Evolutionary conservation across 768 basidiomycete species (phyloP), one percentile per base, ranked within the genome.

Genomic region (Candolleomyces aberdarensis): DNA sequence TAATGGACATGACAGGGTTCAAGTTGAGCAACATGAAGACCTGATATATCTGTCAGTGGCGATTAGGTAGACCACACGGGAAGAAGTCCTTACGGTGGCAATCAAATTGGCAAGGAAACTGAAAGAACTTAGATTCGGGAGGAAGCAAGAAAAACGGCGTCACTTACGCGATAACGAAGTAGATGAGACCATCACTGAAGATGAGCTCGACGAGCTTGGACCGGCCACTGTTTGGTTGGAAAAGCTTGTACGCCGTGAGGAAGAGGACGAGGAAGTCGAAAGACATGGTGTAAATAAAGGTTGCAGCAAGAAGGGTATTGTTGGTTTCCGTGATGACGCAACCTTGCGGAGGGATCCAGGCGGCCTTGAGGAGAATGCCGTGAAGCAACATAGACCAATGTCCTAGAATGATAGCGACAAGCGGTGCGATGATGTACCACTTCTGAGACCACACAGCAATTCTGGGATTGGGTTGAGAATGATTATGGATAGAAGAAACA

Each of bases 321-420:
- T 86, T 74, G 6, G 87, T 88, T 31, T 79, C 73, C 11, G 78
- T 81, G 64, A 90, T 89, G 31, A 75, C 75, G 65, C 88, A 90
- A 32, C 84, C 78, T 36, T 69, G 62, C 5, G 73, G 77, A 0
- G 75, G 72, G 11, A 80, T 64, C 84, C 85, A 90, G 1, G 61
- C 72, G 0, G 88, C 87, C 58, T 83, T 83, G 36, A 90, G 74
- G 29, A 88, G 76, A 41, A 87, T 70, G 87, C 88, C 88, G 66
- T 87, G 87, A 32, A 90, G 73, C 31, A 89, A 76, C 46, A 90
- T 76, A 3, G 86, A 86, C 88, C 87, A 90, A 67, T 90, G 88
- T 0, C 81, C 88, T 17, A 89, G 74, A 62, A 88, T 88, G 54
- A 89, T 71, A 3, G 76, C 57, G 20, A 85, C 70, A 2, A 90